A percentile compares a stretch with the other conserved stretches of the same genome.
Evolutionary conservation across 1,284 basidiomycete genomes (phyloP).

Genomic region (Cutaneotrichosporon cyanovorans): DNA sequence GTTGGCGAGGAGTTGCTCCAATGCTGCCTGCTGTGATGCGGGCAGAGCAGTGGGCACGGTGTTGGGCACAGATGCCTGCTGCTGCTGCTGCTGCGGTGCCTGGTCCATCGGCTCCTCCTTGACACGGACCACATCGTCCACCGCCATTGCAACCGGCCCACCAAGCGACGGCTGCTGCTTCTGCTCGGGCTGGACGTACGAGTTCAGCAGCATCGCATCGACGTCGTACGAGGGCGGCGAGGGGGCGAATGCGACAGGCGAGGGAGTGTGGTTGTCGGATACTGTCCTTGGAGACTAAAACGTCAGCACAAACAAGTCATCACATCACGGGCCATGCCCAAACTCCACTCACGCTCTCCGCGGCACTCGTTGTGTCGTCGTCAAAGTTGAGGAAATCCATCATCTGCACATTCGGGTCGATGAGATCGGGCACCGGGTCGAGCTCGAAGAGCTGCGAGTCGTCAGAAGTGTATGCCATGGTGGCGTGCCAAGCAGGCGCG

Average conservation of each 20-base stretch:
- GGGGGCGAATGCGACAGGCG: constrained; percentile 21
- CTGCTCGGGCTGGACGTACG: constrained; percentile 16
- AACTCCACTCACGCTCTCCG: constrained; percentile 28
- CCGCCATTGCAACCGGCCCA: constrained; percentile 5
- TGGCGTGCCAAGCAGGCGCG: not conserved
- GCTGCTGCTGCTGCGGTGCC: constrained; percentile 5
- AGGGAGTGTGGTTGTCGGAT: constrained; percentile 39
- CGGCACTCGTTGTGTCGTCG: constrained; percentile 21
- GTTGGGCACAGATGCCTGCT: not conserved
- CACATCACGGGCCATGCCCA: not conserved
- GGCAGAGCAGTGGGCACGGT: constrained; percentile 22
- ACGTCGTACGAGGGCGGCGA: constrained; percentile 21
- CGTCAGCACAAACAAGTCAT: constrained; percentile 21
- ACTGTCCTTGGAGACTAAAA: constrained; percentile 35
- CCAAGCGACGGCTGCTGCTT: constrained; percentile 9
- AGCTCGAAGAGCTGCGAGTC: constrained; percentile 14
- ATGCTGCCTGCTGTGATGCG: constrained; percentile 33
- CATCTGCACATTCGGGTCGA: constrained; percentile 35
- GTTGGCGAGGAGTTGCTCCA: constrained; percentile 35
- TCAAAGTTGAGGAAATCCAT: constrained; percentile 40
- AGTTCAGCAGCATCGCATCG: constrained; percentile 26
- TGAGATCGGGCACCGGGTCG: constrained; percentile 30
- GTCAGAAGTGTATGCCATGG: not conserved
- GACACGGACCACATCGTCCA: constrained; percentile 17
- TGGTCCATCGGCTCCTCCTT: constrained; percentile 37